Evolutionary conservation across 805 yeast species (phyloP).

Genomic region (Metschnikowia cubensis): DNA sequence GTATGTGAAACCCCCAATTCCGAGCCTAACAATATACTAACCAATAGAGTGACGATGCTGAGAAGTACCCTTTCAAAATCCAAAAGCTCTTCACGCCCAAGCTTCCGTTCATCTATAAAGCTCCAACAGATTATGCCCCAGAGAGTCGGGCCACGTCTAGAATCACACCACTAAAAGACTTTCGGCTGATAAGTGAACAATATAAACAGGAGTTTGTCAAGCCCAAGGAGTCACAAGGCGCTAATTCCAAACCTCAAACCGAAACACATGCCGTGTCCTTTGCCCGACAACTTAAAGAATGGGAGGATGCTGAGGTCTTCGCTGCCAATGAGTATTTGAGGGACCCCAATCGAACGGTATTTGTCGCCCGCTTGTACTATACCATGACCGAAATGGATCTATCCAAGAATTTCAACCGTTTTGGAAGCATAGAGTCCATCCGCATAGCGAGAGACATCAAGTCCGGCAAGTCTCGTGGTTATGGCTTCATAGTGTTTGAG

Average conservation of each 20-base stretch:
- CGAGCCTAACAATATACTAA: constrained; percentile 8
- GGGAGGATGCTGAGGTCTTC: constrained; percentile 19
- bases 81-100: constrained; percentile 54
- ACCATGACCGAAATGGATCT: constrained; percentile 63
- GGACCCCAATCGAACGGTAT: constrained; percentile 77
- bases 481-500: constrained; percentile 75
- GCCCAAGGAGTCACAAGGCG: background rate
- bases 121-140: constrained; percentile 48
- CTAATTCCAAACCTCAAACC: background rate
- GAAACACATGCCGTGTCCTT: constrained; percentile 9
- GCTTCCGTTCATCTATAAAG: constrained; percentile 49
- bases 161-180: constrained; percentile 44
- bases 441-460: constrained; percentile 34
- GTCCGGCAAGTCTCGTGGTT: constrained; percentile 62
- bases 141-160: constrained; percentile 44
- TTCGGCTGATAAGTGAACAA: constrained; percentile 20
- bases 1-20: background rate
- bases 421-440: constrained; percentile 64
- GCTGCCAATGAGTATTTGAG: constrained; percentile 16
- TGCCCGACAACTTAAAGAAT: constrained; percentile 18
- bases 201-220: constrained; percentile 26
- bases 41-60: constrained; percentile 16
- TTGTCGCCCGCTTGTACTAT: constrained; percentile 71
- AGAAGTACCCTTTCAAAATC: constrained; percentile 39
- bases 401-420: constrained; percentile 54